Evolutionary conservation across 2,329 filamentous ascomycete species (phyloP).

Genomic region (Ophiobolus disseminans): DNA sequence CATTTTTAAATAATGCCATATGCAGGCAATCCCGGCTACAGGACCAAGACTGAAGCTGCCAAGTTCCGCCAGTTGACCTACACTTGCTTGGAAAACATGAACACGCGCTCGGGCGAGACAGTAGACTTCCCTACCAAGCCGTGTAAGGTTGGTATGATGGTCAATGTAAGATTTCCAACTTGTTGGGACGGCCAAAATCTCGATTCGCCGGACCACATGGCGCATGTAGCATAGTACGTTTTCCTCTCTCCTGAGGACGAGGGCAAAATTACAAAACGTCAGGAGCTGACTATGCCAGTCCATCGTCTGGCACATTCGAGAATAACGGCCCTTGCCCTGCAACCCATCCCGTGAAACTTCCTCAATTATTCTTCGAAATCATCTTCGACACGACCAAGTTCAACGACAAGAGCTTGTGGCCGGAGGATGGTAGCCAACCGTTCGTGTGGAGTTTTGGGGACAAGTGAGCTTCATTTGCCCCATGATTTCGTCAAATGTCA

Average conservation of each 20-base stretch:
- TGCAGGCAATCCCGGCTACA: slow-evolving; percentile 38
- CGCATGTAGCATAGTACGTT: slow-evolving; percentile 31
- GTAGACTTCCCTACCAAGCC: slow-evolving; percentile 48
- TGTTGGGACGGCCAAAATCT: slow-evolving; percentile 35
- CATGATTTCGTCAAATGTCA: background rate
- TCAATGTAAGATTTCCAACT: slow-evolving; percentile 49
- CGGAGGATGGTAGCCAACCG: slow-evolving; percentile 39
- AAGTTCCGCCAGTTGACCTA: slow-evolving; percentile 55
- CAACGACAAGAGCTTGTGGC: slow-evolving; percentile 33
- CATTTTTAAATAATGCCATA: no score
- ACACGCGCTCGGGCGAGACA: slow-evolving; percentile 51
- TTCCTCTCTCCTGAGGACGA: no score
- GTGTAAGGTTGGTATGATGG: slow-evolving; percentile 53
- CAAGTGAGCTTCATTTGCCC: slow-evolving; percentile 29
- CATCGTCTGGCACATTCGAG: slow-evolving; percentile 32
- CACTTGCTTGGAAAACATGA: slow-evolving; percentile 51
- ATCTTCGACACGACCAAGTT: slow-evolving; percentile 47
- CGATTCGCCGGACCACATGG: slow-evolving; percentile 45
- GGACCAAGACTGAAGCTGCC: slow-evolving; percentile 40
- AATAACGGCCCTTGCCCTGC: slow-evolving; percentile 58
- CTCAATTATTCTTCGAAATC: slow-evolving; percentile 35
- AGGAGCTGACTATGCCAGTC: no score
- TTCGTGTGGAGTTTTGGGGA: slow-evolving; percentile 45
- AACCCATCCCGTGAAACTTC: slow-evolving; percentile 52
- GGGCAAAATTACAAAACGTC: no score